Evolutionary conservation across 352 stramenopile genomes (phyloP), one percentile per base, ranked within the genome.

Genomic region (Phytophthora tubulina): DNA sequence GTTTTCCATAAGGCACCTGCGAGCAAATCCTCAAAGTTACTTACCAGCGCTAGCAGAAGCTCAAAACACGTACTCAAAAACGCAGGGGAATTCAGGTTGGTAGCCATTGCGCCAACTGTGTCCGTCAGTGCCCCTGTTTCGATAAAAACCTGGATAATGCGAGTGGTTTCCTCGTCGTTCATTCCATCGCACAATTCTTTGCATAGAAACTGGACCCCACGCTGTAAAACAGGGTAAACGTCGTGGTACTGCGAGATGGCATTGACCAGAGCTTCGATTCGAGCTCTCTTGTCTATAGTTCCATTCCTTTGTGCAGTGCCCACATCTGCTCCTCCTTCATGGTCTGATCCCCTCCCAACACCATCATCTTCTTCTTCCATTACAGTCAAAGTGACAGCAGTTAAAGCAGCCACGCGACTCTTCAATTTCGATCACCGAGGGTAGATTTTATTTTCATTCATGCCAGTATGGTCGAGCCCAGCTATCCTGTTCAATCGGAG

Each of bases 401-500:
- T 21, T 46, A 21, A 56, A 57, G 31, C 6, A 14, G 8, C n/a
- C 15, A 46, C 15, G 48, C 61, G 53, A 64, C 41, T 60, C n/a
- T 73, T 76, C 55, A 61, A 67, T 21, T 39, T 35, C 3, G 39
- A 62, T 48, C 41, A 63, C 59, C n/a, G 51, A 27, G 44, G 42
- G 21, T 27, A 27, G 21, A 33, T 27, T 36, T 46, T 70, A 44
- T 66, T 69, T 66, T 63, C 72, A 68, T 69, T 63, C 33, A 41
- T 56, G 36, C 10, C 33, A 38, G 13, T 13, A 13, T 21, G 30
- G 36, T 55, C 21, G 3, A 57, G n/a, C 13, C 21, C 14, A 55
- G 15, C 6, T 42, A 41, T 51, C 41, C 10, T 38, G 27, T 21
- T 80, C 72, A 96, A 63, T 92, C 84, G n/a, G 81, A 79, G 57